Base-by-base conservation (phyloP, 805 yeast species). In the Lachancea lanzarotensis region DNA sequence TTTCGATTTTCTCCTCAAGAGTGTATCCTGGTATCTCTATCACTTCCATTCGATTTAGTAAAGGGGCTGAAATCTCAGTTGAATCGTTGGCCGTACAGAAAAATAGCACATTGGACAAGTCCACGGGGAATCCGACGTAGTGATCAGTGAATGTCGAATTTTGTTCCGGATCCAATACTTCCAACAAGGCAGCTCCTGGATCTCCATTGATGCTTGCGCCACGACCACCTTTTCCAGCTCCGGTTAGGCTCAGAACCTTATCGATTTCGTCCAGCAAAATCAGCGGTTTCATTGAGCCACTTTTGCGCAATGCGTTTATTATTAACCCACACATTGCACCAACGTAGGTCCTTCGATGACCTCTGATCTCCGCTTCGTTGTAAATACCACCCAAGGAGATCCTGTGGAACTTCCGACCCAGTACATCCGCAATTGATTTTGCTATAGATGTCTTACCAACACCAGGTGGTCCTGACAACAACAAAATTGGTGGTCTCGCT, bases 391-490 rank as follows among this genome's bases (percentile, higher is more conserved):
- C 96, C 2, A 88, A 73, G 2, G 95, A 84, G 15, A 88, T 73
- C 35, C 95, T 71, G 60, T 86, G 91, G 61, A 86, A 83, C 47
- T 79, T 76, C 38, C 95, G 73, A 0, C 84, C 82, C 45, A 88
- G 65, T 4, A 91, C 78, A 10, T 71, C 66, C 1, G 96, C 95
- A 39, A 88, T 78, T 0, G 95, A 84, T 56, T 80, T 79, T 3
- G 95, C 95, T 45, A 88, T 69, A 1, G 93, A 82, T 0, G 96
- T 88, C 62, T 88, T 88, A 25, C 96, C 96, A 12, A 87, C 93
- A 31, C 96, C 96, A 0, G 96, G 96, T 10, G 96, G 96, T 0
- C 96, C 96, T 5, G 86, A 87, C 46, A 88, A 72, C 63, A 88
- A 70, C 35, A 88, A 63, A 36, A 88, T 87, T 6, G 96, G 96